Percentiles rank a stretch among this genome's conserved stretches.
phyloP scores from a whole-genome alignment of 371 early-diverging fungal species.

The Rhizopus sp. region DNA sequence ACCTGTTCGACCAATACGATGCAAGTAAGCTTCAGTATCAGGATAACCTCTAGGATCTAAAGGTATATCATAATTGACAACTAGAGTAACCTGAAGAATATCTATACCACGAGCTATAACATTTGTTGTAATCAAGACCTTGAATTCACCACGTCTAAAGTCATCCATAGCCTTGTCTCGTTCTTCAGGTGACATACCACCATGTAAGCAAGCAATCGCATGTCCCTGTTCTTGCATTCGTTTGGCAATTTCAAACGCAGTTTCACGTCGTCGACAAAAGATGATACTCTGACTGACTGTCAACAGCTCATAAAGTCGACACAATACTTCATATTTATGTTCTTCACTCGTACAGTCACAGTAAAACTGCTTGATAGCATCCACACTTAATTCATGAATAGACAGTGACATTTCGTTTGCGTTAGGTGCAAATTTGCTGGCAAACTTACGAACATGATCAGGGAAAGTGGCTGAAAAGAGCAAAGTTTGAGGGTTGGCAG shows the following conservation, averaged over 20 bases:
- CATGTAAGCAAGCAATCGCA: constrained; percentile 83
- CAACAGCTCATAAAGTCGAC: constrained; percentile 85
- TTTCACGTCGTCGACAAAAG: constrained; percentile 84
- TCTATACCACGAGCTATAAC: constrained; percentile 98
- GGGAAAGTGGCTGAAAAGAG: constrained; percentile 99
- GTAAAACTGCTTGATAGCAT: constrained; percentile 96
- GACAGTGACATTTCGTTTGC: constrained; percentile 89
- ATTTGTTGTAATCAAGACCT: constrained; percentile 96
- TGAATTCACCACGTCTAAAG: constrained; percentile 87
- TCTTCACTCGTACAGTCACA: constrained; percentile 86
- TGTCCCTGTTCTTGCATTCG: constrained; percentile 85
- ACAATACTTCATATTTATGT: constrained; percentile 88
- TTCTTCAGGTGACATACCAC: constrained; percentile 70
- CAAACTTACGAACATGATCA: constrained; percentile 79
- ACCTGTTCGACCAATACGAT: constrained; percentile 98
- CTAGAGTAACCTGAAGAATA: constrained; percentile 56
- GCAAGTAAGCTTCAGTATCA: constrained; percentile 94
- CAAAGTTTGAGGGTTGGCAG: constrained; percentile 76
- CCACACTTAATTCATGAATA: constrained; percentile 94
- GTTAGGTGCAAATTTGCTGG: constrained; percentile 78
- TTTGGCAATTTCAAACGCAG: constrained; percentile 76
- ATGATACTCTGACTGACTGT: constrained; percentile 98
- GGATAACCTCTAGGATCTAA: constrained; percentile 56
- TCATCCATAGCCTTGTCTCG: constrained; percentile 91
- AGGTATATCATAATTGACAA: constrained; percentile 39